Base-by-base conservation (phyloP, 2,329 filamentous ascomycete species). In the Aplosporella prunicola region DNA sequence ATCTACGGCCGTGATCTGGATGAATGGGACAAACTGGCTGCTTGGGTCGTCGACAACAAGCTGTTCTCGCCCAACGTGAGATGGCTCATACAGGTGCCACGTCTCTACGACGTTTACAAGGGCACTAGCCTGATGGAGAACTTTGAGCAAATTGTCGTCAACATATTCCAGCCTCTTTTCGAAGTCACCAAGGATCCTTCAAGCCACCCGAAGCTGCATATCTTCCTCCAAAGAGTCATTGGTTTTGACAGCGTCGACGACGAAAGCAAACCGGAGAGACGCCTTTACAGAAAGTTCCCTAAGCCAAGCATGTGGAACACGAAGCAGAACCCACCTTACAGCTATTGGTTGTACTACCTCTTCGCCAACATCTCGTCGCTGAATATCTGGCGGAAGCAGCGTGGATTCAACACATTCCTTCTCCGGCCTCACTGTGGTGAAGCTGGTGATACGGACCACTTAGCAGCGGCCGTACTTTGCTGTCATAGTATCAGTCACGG, bases 231-330 rank as follows among this genome's bases (percentile, higher is more conserved):
- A 58, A 74, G 91, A 42, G 91, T 98, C 20, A 86, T 98, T 53
- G 91, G 91, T 1, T 93, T 98, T 52, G 91, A 98, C 60, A 93
- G 86, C 51, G 91, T 98, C 31, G 91, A 98, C 53, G 91, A 98
- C 50, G 91, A 98, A 65, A 95, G 88, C 69, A 98, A 98, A 64
- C 74, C 87, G 2, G 91, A 98, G 62, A 79, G 89, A 18, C 80
- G 91, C 14, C 72, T 96, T n/a, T 94, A 87, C 66, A 82, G 81
- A 53, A 98, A 98, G 58, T 98, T 93, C 48, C 91, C 91, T 0
- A 79, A 91, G 15, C 89, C 91, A 4, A 82, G 78, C 44, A 78
- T 78, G 37, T 98, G 91, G 91, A 75, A 79, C 46, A 87, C 86
- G 1, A 87, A 83, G 51, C 88, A 96, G 60, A 98, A 98, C 54